Conservation (phyloP, 306 rosid genomes). For the Albizia julibrissin region DNA sequence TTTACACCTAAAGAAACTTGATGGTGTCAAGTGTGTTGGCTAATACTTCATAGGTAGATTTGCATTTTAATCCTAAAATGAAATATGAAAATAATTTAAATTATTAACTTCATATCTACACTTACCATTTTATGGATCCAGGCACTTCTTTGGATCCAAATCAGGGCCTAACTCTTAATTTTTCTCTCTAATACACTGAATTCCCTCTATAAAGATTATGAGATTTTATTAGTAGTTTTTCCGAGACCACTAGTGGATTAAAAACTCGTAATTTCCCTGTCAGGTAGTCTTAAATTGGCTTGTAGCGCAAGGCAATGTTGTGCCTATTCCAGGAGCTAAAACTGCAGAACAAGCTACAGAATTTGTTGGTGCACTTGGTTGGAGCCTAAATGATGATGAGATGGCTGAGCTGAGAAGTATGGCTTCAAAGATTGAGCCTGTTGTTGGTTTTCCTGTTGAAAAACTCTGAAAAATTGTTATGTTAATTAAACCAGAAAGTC, state of each 20-base stretch:
- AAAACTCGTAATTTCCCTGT: slow-evolving; percentile 1
- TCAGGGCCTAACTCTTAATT: background rate
- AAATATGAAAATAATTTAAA: background rate
- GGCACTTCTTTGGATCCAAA: background rate
- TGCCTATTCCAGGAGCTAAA: slow-evolving; percentile 97
- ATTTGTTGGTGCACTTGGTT: slow-evolving; percentile 81
- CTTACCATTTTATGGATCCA: background rate
- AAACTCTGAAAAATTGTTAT: slow-evolving; percentile 44
- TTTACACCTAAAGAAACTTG: too few species aligned
- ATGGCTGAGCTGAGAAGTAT: slow-evolving; percentile 63
- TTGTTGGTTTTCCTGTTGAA: slow-evolving; percentile 82
- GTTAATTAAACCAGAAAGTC: slow-evolving; percentile 3
- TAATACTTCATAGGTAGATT: too few species aligned
- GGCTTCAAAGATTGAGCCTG: slow-evolving; percentile 68
- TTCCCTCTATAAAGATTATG: background rate
- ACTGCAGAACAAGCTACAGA: slow-evolving; percentile 79
- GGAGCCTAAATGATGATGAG: slow-evolving; percentile 75
- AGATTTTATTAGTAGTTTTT: background rate
- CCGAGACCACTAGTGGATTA: background rate
- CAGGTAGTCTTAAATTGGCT: slow-evolving; percentile 91
- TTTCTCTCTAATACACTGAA: background rate
- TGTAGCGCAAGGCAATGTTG: slow-evolving; percentile 77
- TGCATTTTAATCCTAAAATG: background rate
- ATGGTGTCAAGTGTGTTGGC: too few species aligned
- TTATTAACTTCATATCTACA: background rate